Conservation (phyloP, 2,329 filamentous ascomycete genomes). For the Stromatinia cepivora region DNA sequence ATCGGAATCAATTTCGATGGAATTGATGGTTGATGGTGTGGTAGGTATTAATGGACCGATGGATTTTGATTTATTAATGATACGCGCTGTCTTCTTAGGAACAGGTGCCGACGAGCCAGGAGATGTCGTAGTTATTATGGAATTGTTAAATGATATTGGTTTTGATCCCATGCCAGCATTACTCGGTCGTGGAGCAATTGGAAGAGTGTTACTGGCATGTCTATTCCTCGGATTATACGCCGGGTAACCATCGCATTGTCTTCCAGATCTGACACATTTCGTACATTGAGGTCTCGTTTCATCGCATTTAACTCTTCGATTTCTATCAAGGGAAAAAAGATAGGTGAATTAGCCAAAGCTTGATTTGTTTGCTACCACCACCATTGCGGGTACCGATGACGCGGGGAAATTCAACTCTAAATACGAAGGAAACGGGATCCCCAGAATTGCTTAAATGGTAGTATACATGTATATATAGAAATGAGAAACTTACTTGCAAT, state of each 20-base stretch:
- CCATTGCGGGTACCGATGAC: neutral
- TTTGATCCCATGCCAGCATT: constrained; percentile 4
- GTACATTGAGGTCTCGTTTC: constrained; percentile 61
- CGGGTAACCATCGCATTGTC: constrained; percentile 60
- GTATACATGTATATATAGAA: neutral
- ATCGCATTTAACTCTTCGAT: constrained; percentile 65
- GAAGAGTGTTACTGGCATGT: constrained; percentile 27
- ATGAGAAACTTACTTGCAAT: constrained; percentile 60
- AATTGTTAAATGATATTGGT: constrained; percentile 20
- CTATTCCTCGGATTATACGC: constrained; percentile 32
- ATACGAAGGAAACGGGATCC: neutral
- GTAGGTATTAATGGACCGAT: constrained; percentile 25
- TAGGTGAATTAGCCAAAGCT: constrained; percentile 19
- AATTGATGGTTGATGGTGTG: constrained; percentile 6
- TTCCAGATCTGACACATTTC: constrained; percentile 60
- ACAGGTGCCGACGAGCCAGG: neutral
- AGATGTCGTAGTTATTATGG: constrained; percentile 17
- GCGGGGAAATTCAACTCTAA: constrained; percentile 18
- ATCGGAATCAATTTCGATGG: neutral
- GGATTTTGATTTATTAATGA: constrained; percentile 1
- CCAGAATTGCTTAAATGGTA: constrained; percentile 28
- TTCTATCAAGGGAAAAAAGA: constrained; percentile 44
- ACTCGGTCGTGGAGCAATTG: constrained; percentile 34
- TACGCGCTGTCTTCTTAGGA: neutral
- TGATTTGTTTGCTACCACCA: neutral